Evolutionary conservation across 768 basidiomycete genomes (phyloP).

Genomic region (Hypholoma fasciculare): DNA sequence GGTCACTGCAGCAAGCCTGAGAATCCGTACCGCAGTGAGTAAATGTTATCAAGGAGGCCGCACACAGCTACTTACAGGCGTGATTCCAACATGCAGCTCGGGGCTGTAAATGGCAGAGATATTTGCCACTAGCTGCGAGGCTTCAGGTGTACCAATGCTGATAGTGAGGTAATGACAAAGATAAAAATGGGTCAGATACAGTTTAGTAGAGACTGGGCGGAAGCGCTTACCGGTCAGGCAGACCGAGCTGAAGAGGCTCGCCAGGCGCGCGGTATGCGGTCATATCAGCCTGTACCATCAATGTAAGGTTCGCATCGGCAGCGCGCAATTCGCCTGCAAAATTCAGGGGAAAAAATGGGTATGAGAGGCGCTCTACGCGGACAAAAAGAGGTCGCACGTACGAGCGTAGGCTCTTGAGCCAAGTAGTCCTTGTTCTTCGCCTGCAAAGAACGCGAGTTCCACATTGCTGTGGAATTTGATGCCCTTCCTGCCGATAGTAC

Average conservation of each 20-base stretch:
- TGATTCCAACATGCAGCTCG: conserved; percentile 69
- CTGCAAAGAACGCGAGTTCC: conserved; percentile 82
- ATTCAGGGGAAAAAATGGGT: not conserved
- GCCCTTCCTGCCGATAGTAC: conserved; percentile 63
- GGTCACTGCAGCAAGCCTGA: conserved; percentile 89
- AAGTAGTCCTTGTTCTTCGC: conserved; percentile 87
- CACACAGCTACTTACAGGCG: conserved; percentile 42
- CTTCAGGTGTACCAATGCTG: conserved; percentile 81
- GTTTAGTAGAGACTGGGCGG: not conserved
- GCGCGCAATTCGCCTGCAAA: conserved; percentile 51
- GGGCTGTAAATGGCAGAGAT: conserved; percentile 80
- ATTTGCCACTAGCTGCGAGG: conserved; percentile 72
- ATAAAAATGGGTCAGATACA: not conserved
- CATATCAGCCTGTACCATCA: conserved; percentile 95
- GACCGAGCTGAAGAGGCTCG: conserved; percentile 83
- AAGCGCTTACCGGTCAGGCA: conserved; percentile 62
- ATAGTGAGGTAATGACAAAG: not conserved
- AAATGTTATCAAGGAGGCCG: not conserved
- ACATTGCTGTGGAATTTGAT: conserved; percentile 77
- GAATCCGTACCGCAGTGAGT: not conserved
- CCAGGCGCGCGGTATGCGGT: conserved; percentile 76
- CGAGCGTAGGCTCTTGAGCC: conserved; percentile 82
- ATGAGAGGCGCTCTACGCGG: not conserved
- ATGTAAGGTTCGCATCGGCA: conserved; percentile 61
- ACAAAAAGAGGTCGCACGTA: conserved; percentile 34